A percentile compares a stretch with the other conserved stretches of the same genome.
Evolutionary conservation across 2,329 filamentous ascomycete species (phyloP).

Genomic region (Penicillium vulpinum): DNA sequence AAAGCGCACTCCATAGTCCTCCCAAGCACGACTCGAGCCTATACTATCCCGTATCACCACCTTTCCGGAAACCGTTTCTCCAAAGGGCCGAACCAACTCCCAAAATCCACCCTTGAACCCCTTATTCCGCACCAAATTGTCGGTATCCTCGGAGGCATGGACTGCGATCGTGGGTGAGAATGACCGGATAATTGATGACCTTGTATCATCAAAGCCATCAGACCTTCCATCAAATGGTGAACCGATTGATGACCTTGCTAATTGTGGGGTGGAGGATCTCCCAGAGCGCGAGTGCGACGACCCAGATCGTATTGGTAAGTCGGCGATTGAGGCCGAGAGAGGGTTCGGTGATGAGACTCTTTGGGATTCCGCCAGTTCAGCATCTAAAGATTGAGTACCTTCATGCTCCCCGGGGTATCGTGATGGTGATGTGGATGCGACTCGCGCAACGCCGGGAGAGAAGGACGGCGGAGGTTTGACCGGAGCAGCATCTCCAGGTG

Average conservation of each 20-base stretch:
- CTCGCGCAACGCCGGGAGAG: constrained; percentile 64
- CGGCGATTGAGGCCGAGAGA: constrained; percentile 63
- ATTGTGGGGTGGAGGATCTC: constrained; percentile 54
- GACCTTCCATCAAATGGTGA: constrained; percentile 55
- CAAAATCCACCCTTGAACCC: constrained; percentile 80
- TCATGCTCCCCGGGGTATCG: constrained; percentile 55
- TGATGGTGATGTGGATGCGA: constrained; percentile 63
- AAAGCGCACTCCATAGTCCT: constrained; percentile 89
- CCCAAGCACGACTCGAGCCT: constrained; percentile 76
- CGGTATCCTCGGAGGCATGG: constrained; percentile 81
- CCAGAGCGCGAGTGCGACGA: constrained; percentile 65
- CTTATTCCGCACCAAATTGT: constrained; percentile 76
- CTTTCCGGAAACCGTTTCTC: constrained; percentile 82
- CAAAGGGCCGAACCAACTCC: constrained; percentile 86
- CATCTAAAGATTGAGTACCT: constrained; percentile 48
- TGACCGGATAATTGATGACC: constrained; percentile 71
- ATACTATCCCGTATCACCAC: constrained; percentile 88
- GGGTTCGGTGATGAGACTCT: constrained; percentile 59
- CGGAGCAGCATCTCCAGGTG: constrained; percentile 63
- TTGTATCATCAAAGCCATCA: constrained; percentile 56
- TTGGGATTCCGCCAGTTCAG: constrained; percentile 52
- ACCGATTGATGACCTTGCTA: constrained; percentile 49
- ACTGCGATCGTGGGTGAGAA: constrained; percentile 89
- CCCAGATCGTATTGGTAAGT: constrained; percentile 65
- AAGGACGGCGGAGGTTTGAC: constrained; percentile 69